Base-by-base conservation (phyloP, 768 basidiomycete species). In the Gyrodon lividus region DNA sequence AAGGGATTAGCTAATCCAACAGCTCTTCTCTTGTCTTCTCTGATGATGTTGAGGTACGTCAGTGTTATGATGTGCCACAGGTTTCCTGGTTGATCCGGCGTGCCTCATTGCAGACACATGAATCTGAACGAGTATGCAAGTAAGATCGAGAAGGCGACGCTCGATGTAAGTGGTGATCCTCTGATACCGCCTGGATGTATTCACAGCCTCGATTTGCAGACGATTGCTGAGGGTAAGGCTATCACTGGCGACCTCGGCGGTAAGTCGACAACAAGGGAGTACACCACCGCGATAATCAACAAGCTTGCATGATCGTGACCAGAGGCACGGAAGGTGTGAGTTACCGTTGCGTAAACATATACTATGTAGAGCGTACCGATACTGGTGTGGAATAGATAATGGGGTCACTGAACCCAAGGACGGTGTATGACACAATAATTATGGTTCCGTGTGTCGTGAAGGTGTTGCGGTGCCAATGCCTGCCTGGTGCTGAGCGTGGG, bases 1-100 rank as follows among this genome's bases (percentile, higher is more conserved):
- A 90, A 92, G 67, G 92, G 92, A 56, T 76, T 93, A 60, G 96
- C 97, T 65, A 99, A 99, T 78, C 97, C 97, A n/a, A 98, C 97
- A n/a, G 97, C 97, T 3, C 81, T 99, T 40, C 77, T 99, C 46
- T 72, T 99, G 57, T 95, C 92, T 56, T 93, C 92, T 51, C 74
- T 98, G 55, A 98, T 98, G 97, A 98, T 98, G 96, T 70, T 98
- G 64, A 84, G 93, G 92, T 90, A 62, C 54, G 81, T 73, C 52
- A 49, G 41, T 44, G 55, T 49, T 50, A 53, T 50, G 50, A 30
- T 44, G 31, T 19, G 16, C 14, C 30, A 37, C 28, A 23, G 13
- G 48, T 17, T 34, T 48, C 51, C 44, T 54, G 31, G 55, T 55
- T 60, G 63, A 61, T 60, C 57, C 59, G 60, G 63, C 45, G 46